These are phyloP conservation scores for Colletotrichum plurivorum DNA, from an alignment of 2,329 filamentous ascomycete genomes.

Conservation along the genomic window DNA sequence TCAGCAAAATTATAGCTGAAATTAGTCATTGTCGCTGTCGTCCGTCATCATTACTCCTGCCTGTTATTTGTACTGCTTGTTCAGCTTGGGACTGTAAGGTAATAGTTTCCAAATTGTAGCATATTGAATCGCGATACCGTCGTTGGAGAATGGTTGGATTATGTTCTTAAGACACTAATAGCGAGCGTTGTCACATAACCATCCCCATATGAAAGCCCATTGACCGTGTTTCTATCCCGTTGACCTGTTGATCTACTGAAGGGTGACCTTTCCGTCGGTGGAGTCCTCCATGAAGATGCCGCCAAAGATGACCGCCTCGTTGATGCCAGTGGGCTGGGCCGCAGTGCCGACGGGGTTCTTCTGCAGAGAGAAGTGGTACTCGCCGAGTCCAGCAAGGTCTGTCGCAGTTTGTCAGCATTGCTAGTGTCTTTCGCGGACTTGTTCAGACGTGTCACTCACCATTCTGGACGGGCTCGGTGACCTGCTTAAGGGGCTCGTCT, in stretches of 20 bases:
- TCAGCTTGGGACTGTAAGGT: too few relatives aligned
- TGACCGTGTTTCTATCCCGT: not conserved
- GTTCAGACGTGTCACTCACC: slow-evolving; percentile 44
- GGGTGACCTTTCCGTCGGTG: slow-evolving; percentile 36
- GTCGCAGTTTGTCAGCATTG: not conserved
- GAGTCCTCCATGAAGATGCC: slow-evolving; percentile 52
- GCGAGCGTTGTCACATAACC: not conserved
- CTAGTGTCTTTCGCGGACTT: not conserved
- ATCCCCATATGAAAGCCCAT: not conserved
- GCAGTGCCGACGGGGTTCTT: slow-evolving; percentile 55
- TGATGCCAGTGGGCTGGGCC: slow-evolving; percentile 48
- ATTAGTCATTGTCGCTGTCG: too few relatives aligned
- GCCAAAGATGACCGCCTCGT: slow-evolving; percentile 51
- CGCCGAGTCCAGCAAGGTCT: slow-evolving; percentile 54
- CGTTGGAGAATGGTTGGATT: slow-evolving; percentile 9
- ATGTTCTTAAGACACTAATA: not conserved
- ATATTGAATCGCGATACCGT: too few relatives aligned
- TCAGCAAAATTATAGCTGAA: too few relatives aligned
- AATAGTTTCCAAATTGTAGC: too few relatives aligned
- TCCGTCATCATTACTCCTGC: too few relatives aligned
- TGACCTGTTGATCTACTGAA: slow-evolving; percentile 22
- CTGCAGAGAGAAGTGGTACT: slow-evolving; percentile 61
- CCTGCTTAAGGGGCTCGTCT: slow-evolving; percentile 51
- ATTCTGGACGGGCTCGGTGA: slow-evolving; percentile 52
- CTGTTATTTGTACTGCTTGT: too few relatives aligned